Conservation (phyloP, 352 stramenopile genomes). For the Phytophthora pisi region DNA sequence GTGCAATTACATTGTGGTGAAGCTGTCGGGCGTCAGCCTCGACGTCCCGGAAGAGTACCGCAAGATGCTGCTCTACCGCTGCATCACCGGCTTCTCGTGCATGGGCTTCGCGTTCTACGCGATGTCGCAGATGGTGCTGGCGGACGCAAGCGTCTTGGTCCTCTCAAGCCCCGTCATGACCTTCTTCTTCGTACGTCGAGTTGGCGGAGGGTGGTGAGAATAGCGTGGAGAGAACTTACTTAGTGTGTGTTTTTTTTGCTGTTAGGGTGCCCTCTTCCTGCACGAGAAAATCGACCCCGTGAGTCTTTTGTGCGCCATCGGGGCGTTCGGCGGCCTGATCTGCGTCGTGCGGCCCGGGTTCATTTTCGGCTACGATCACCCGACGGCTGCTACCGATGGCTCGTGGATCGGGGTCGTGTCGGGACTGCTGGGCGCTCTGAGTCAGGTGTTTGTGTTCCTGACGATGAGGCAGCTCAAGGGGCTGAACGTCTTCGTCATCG, state of each 20-base stretch:
- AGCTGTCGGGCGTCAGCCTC: conserved; percentile 35
- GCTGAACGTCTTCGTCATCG: conserved; percentile 50
- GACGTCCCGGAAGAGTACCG: conserved; percentile 44
- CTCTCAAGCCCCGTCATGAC: conserved; percentile 48
- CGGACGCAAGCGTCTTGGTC: conserved; percentile 66
- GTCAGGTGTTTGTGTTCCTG: conserved; percentile 56
- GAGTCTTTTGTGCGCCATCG: conserved; percentile 42
- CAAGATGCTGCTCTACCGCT: conserved; percentile 58
- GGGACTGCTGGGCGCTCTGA: conserved; percentile 44
- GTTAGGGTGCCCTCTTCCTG: conserved; percentile 44
- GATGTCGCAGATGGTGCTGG: conserved; percentile 76
- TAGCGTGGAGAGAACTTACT: conserved; percentile 6
- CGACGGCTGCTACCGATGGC: conserved; percentile 12
- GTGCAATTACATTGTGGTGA: conserved; percentile 56
- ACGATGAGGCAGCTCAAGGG: conserved; percentile 50
- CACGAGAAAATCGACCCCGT: conserved; percentile 49
- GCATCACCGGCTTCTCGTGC: conserved; percentile 59
- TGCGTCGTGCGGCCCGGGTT: conserved; percentile 51
- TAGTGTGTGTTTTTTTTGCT: conserved; percentile 8
- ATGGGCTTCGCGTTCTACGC: conserved; percentile 79
- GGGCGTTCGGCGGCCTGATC: conserved; percentile 49
- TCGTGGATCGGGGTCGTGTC: conserved; percentile 40
- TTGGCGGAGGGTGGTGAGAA: neutral
- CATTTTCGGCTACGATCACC: conserved; percentile 44
- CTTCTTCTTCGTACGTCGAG: conserved; percentile 32